Percentiles rank a stretch among this genome's conserved stretches.
Conservation (phyloP, 2,329 filamentous ascomycete species). For the Daldinia eschscholtzii region DNA sequence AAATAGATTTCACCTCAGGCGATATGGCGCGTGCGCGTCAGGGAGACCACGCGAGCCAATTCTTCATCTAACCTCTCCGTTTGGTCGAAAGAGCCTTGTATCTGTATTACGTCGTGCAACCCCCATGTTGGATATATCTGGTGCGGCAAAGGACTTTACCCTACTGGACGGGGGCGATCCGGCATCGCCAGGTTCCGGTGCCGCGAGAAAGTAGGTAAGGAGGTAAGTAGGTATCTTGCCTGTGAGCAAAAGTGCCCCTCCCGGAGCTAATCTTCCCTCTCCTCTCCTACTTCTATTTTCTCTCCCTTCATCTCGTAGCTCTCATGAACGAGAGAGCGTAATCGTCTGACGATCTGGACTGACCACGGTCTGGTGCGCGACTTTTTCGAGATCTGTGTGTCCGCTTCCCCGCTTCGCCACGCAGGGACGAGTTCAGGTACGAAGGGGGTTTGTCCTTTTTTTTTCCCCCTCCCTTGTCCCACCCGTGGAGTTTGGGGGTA, state of each 20-base stretch:
- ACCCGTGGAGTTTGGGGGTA: constrained; percentile 13
- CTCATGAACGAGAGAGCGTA: constrained; percentile 8
- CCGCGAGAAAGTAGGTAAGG: background rate
- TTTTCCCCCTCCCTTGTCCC: constrained; percentile 25
- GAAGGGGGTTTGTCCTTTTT: constrained; percentile 10
- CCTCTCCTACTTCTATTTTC: background rate
- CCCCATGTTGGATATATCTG: constrained; percentile 41
- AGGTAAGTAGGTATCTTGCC: constrained; percentile 12
- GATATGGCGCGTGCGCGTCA: constrained; percentile 24
- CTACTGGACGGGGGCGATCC: constrained; percentile 32
- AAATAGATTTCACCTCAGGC: constrained; percentile 15
- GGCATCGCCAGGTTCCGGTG: constrained; percentile 35
- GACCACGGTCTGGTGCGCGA: constrained; percentile 28
- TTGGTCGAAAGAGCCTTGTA: constrained; percentile 10
- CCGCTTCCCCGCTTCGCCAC: constrained; percentile 12
- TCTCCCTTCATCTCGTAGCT: constrained; percentile 13
- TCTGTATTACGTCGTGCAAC: constrained; percentile 36
- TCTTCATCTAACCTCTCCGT: constrained; percentile 12
- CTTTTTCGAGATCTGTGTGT: constrained; percentile 14
- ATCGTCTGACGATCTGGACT: constrained; percentile 36
- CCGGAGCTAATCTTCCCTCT: background rate
- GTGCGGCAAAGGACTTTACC: constrained; percentile 26
- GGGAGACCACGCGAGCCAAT: constrained; percentile 35
- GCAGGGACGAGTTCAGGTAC: constrained; percentile 8
- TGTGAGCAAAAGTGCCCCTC: constrained; percentile 4